Percentiles rank a stretch among this genome's conserved stretches.
These are phyloP conservation scores for Saksenaea vasiformis DNA, from an alignment of 371 early-diverging fungal species.

Conservation along the genomic window DNA sequence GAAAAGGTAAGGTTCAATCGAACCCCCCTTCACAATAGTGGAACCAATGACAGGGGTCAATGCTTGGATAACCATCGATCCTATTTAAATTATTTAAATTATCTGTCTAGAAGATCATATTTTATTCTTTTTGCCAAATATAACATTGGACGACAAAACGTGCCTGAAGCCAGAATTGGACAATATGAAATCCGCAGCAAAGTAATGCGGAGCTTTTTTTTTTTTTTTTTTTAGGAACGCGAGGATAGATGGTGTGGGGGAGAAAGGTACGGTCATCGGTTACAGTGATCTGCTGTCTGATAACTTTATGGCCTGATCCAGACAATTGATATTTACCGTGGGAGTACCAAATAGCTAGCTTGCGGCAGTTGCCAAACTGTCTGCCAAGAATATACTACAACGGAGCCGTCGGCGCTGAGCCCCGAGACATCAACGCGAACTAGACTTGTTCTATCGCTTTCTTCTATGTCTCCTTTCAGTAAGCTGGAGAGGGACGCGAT, in stretches of 20 bases:
- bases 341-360: background rate
- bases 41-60: too few relatives aligned
- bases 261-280: background rate
- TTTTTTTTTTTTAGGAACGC: background rate
- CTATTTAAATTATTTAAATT: too few relatives aligned
- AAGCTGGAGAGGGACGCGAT: background rate
- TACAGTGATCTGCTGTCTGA: background rate
- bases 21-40: too few relatives aligned
- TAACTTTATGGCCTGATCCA: conserved; percentile 2
- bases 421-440: background rate
- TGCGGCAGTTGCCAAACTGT: background rate
- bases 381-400: background rate
- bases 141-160: background rate
- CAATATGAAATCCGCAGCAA: background rate
- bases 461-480: background rate
- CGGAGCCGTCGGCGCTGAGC: background rate
- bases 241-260: background rate
- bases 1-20: too few relatives aligned
- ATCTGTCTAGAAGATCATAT: too few relatives aligned
- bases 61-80: too few relatives aligned
- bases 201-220: background rate
- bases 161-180: background rate
- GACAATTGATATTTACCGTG: background rate
- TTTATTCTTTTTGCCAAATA: background rate
- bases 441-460: background rate